A percentile compares a stretch with the other conserved stretches of the same genome.
Evolutionary conservation across 2,329 filamentous ascomycete species (phyloP).

Genomic region (Clonostachys rosea): DNA sequence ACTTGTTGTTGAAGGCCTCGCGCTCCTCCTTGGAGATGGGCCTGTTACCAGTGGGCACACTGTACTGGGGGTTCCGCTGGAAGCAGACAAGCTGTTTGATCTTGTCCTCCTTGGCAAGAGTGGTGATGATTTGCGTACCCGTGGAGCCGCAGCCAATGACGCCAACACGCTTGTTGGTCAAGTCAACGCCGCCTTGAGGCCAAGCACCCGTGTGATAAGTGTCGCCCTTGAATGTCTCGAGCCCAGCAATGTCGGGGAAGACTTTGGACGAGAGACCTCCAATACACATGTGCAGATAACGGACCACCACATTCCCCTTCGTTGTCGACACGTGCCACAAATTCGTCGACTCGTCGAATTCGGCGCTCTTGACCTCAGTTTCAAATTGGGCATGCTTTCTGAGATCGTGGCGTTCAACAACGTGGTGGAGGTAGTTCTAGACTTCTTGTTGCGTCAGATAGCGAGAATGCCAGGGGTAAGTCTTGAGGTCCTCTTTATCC

Average conservation of each 20-base stretch:
- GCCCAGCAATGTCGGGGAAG: slow-evolving; percentile 22
- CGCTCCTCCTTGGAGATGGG: neutral
- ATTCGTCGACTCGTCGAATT: slow-evolving; percentile 18
- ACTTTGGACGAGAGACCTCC: slow-evolving; percentile 21
- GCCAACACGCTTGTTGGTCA: neutral
- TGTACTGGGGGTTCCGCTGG: neutral
- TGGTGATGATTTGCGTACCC: neutral
- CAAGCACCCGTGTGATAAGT: slow-evolving; percentile 31
- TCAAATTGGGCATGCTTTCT: slow-evolving; percentile 30
- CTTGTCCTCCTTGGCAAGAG: neutral
- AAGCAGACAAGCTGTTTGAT: neutral
- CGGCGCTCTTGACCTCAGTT: slow-evolving; percentile 22
- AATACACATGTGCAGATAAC: slow-evolving; percentile 17
- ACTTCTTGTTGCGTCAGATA: slow-evolving; percentile 1
- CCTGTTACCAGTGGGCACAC: neutral
- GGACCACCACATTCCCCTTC: slow-evolving; percentile 10
- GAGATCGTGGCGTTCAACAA: slow-evolving; percentile 15
- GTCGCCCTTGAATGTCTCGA: slow-evolving; percentile 24
- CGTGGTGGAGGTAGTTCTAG: slow-evolving; percentile 4
- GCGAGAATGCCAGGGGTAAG: slow-evolving; percentile 10
- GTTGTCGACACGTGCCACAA: slow-evolving; percentile 22
- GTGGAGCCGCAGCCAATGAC: neutral
- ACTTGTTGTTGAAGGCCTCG: neutral
- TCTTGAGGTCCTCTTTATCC: slow-evolving; percentile 23
- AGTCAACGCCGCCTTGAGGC: slow-evolving; percentile 7